Base-by-base conservation (phyloP, 2,329 filamentous ascomycete species). In the Sarocladium oryzae region DNA sequence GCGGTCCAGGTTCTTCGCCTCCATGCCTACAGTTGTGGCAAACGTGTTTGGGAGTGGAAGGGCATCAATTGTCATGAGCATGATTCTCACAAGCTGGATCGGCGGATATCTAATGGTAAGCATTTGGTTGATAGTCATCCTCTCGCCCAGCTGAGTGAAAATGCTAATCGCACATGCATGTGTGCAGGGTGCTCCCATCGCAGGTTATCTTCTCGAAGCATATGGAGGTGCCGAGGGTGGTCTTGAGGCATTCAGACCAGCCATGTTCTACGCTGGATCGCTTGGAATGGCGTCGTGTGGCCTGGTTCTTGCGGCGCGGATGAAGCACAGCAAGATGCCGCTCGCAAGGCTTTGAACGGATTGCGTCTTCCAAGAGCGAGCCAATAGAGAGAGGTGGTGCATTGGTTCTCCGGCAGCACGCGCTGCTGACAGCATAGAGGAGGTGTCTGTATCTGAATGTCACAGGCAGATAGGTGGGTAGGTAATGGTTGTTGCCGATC, bases 11-110 rank as follows among this genome's bases (percentile, higher is more conserved):
- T 85, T 85, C 66, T 85, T 85, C 58, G 75, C 77, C 1, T 77
- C 77, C 0, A 82, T 84, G 70, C 82, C 82, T 0, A 84, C 81
- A 0, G 80, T 81, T 2, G 76, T 84, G 0, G 75, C 77, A 0
- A 80, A 75, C 55, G 72, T 81, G 0, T 83, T 82, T 64, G 81
- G 79, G 1, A 77, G 72, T 3, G 72, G 71, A 1, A 68, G 76
- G 3, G 72, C 81, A 33, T 69, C 74, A 3, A 74, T 81, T 18
- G 79, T 77, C 0, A 80, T 85, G 74, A 74, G 78, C 4, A 83
- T 84, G 78, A 72, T 80, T 33, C 73, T 82, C 2, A 82, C 76
- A 0, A 76, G 77, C 2, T 85, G 81, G 81, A 69, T 73, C 2
- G 75, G 74, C 1, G 81, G 82, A 0, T 85, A 85, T 63, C 66